These are phyloP conservation scores for Hyparrhenia diplandra DNA, from an alignment of 176 grass and related monocot genomes.

Conservation along the genomic window DNA sequence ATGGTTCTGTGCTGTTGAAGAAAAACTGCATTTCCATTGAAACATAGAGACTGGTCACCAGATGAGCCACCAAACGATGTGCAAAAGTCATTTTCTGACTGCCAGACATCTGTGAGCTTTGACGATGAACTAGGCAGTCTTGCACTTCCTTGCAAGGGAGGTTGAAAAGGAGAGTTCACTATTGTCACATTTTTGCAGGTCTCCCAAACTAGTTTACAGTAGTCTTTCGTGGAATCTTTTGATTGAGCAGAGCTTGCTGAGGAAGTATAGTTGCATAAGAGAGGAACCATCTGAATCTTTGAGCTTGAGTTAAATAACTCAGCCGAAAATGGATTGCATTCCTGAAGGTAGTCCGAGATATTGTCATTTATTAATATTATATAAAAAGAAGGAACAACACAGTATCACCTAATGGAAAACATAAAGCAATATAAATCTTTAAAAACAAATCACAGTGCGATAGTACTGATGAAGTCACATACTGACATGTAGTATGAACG, in stretches of 20 bases:
- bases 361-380: not conserved
- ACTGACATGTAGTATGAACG: not conserved
- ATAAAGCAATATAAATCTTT: not conserved
- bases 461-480: not conserved
- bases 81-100: slow-evolving; percentile 72
- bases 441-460: not conserved
- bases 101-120: slow-evolving; percentile 74
- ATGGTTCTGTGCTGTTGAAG: too few species aligned
- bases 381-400: not conserved
- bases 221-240: slow-evolving; percentile 52
- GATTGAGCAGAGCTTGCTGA: slow-evolving; percentile 40
- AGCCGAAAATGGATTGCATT: slow-evolving; percentile 64
- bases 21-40: slow-evolving; percentile 59
- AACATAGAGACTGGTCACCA: slow-evolving; percentile 52
- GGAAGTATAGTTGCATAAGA: slow-evolving; percentile 51
- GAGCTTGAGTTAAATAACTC: slow-evolving; percentile 54
- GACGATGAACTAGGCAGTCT: slow-evolving; percentile 41
- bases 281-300: slow-evolving; percentile 46
- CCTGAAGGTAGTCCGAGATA: slow-evolving; percentile 30
- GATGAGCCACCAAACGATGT: slow-evolving; percentile 61
- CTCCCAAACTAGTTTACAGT: slow-evolving; percentile 64
- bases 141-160: slow-evolving; percentile 45
- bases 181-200: slow-evolving; percentile 65
- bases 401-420: not conserved
- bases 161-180: slow-evolving; percentile 71